Conservation (phyloP, 257 asterid genomes). For the Solanum paucissectum region DNA sequence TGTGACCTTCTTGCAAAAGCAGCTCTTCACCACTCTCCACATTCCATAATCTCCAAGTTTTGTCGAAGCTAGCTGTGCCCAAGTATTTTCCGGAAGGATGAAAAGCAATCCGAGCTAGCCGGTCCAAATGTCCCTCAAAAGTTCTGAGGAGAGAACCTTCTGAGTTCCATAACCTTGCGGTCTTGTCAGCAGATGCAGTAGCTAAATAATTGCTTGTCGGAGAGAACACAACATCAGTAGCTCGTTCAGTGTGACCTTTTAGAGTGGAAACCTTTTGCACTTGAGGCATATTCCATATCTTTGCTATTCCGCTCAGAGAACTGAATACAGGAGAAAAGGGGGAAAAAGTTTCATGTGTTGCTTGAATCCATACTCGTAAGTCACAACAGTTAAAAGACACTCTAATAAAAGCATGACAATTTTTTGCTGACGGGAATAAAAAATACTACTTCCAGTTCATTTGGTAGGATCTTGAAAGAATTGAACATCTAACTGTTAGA, state of each 20-base stretch:
- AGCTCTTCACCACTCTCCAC: slow-evolving; percentile 91
- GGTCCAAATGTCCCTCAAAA: slow-evolving; percentile 87
- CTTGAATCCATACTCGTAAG: background rate
- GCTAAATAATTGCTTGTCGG: slow-evolving; percentile 56
- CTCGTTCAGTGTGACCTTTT: slow-evolving; percentile 88
- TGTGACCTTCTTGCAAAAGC: slow-evolving; percentile 98
- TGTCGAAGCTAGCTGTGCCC: slow-evolving; percentile 90
- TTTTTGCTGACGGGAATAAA: background rate
- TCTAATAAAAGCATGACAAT: background rate
- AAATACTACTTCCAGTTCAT: background rate
- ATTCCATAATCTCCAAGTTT: slow-evolving; percentile 96
- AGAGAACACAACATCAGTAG: slow-evolving; percentile 84
- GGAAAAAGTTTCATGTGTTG: background rate
- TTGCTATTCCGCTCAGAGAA: slow-evolving; percentile 78
- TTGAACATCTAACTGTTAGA: background rate
- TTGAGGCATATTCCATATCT: slow-evolving; percentile 75
- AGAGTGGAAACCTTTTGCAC: slow-evolving; percentile 53
- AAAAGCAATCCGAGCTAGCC: slow-evolving; percentile 85
- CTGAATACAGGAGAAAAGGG: slow-evolving; percentile 22
- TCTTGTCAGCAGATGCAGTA: slow-evolving; percentile 90
- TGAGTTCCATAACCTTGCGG: slow-evolving; percentile 68
- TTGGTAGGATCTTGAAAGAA: background rate
- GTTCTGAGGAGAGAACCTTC: slow-evolving; percentile 62
- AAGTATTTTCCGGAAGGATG: slow-evolving; percentile 90
- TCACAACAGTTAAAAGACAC: background rate